Conservation (phyloP, 2,329 filamentous ascomycete genomes). For the Macrophomina phaseolina region DNA sequence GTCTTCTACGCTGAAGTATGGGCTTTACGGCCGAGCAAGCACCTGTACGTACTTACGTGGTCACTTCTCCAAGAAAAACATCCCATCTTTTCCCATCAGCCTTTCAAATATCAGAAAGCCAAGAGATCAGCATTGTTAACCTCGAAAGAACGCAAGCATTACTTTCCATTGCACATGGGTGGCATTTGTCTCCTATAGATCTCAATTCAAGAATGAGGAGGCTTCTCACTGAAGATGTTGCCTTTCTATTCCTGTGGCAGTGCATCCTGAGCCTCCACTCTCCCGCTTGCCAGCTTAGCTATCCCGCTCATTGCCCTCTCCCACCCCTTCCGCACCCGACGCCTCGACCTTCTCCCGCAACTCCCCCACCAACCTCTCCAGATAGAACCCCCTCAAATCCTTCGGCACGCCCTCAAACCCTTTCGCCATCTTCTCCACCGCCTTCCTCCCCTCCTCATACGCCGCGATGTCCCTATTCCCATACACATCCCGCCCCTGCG, state of each 20-base stretch:
- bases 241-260: no score
- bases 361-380: conserved; percentile 74
- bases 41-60: background rate
- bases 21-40: background rate
- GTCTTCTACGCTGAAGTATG: background rate
- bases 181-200: background rate
- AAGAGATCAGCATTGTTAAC: no score
- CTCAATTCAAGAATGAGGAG: background rate
- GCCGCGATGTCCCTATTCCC: conserved; percentile 84
- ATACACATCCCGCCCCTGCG: conserved; percentile 80
- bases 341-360: conserved; percentile 51
- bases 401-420: conserved; percentile 69
- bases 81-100: no score
- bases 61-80: no score
- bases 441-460: conserved; percentile 80
- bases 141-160: no score
- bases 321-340: background rate
- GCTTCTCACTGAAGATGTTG: no score
- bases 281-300: background rate
- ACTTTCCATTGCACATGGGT: no score
- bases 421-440: conserved; percentile 70
- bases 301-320: background rate
- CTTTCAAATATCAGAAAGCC: no score
- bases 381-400: conserved; percentile 75
- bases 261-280: no score